Conservation (phyloP, 2,329 filamentous ascomycete species). For the Coleophoma eucalyptorum region DNA sequence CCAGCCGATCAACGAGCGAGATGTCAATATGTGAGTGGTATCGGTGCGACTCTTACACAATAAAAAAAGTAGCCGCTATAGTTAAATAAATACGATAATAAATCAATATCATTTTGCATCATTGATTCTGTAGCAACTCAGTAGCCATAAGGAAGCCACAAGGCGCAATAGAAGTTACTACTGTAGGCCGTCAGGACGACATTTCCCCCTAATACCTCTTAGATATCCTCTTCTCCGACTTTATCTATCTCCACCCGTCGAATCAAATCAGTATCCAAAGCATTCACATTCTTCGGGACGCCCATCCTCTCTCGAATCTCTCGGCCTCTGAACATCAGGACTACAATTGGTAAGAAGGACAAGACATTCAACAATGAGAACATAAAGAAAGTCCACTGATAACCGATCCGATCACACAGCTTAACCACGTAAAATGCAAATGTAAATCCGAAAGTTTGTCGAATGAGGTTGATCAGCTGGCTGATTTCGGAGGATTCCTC, state of each 20-base stretch:
- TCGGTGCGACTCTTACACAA: constrained; percentile 44
- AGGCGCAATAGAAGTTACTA: too few relatives aligned
- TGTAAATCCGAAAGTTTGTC: constrained; percentile 21
- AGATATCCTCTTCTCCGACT: too few relatives aligned
- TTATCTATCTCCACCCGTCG: too few relatives aligned
- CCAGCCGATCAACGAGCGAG: constrained; percentile 32
- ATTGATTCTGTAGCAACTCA: too few relatives aligned
- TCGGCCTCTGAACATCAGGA: constrained; percentile 5
- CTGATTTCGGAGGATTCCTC: constrained; percentile 16
- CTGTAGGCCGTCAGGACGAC: too few relatives aligned
- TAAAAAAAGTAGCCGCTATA: too few relatives aligned
- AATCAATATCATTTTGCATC: too few relatives aligned
- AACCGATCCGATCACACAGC: constrained; percentile 5
- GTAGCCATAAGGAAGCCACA: too few relatives aligned
- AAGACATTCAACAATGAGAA: constrained; percentile 6
- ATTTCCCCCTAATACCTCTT: too few relatives aligned
- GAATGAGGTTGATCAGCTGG: constrained; percentile 20
- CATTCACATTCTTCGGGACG: constrained; percentile 3
- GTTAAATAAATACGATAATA: too few relatives aligned
- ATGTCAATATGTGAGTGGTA: constrained; percentile 45
- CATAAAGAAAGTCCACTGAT: constrained; percentile 6
- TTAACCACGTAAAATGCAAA: constrained; percentile 22
- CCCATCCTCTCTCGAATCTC: constrained; percentile 6
- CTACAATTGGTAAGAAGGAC: constrained; percentile 4
- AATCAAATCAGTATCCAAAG: too few relatives aligned